Evolutionary conservation across 768 basidiomycete species (phyloP), one percentile per base, ranked within the genome.

Genomic region (Russula sp.): DNA sequence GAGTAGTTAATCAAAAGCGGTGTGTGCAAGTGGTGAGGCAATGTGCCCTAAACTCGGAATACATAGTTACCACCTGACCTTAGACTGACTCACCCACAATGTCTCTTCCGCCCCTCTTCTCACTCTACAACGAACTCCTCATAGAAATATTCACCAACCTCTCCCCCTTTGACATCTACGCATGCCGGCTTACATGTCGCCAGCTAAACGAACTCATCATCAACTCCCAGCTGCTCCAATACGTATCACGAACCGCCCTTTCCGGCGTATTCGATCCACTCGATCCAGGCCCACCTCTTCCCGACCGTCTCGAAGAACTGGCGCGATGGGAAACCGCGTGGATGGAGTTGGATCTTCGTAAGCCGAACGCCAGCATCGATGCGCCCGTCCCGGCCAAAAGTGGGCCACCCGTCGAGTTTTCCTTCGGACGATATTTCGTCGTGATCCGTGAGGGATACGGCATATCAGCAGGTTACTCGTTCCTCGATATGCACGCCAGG

Each of bases 181-280:
- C 57, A n/a, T 63, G 49, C 14, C 18, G 56, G 9, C 22, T 0
- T 3, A 36, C 50, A 0, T 63, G 62, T 40, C 57, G 20, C 24
- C 44, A 59, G 16, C 30, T 65, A 9, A 57, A 57, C 42, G 54
- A 60, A 6, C 22, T 57, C 55, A 57, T 52, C 10, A 18, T n/a
- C 24, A 46, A 44, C 30, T 61, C 59, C 0, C 52, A 55, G 20
- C 18, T 51, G 18, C 44, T 61, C 59, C 53, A 56, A 51, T 61
- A 65, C 22, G 14, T 51, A 55, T 8, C 61, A 2, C 49, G 55
- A 30, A 65, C 60, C 5, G 59, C 64, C n/a, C 42, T 57, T 24
- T 57, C 64, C n/a, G 64, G 55, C 49, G 64, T 65, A 5, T 61
- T 22, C 18, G 64, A 65, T 57, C 55, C 60, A 14, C 60, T 61